phyloP scores from a whole-genome alignment of 495 filamentous ascomycete species.

The Aspergillus baeticus region DNA sequence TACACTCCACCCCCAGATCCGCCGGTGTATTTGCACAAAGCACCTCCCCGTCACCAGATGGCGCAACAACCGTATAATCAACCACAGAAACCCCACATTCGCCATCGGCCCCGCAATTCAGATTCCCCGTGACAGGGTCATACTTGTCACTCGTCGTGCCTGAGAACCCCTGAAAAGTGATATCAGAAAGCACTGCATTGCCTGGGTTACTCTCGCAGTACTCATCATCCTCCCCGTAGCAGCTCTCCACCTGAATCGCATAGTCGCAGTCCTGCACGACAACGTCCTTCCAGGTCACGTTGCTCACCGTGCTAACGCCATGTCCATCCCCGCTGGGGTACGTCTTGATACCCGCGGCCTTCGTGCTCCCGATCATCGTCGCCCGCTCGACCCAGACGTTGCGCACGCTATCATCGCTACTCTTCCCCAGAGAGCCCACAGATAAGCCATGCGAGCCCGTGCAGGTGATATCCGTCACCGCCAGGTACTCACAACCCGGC shows the following conservation, averaged over 20 bases:
- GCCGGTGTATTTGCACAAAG: slow-evolving; percentile 42
- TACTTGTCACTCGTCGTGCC: slow-evolving; percentile 42
- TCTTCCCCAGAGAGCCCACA: slow-evolving; percentile 37
- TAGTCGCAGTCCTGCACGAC: slow-evolving; percentile 41
- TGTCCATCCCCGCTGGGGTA: slow-evolving; percentile 32
- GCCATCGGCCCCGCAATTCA: slow-evolving; percentile 39
- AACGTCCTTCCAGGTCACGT: slow-evolving; percentile 42
- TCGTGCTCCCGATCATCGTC: slow-evolving; percentile 42
- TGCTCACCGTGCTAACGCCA: slow-evolving; percentile 29
- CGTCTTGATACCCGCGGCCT: slow-evolving; percentile 44
- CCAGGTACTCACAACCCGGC: slow-evolving; percentile 37
- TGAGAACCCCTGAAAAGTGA: slow-evolving; percentile 36
- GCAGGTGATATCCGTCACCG: slow-evolving; percentile 35
- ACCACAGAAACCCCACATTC: slow-evolving; percentile 37
- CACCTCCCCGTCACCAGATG: slow-evolving; percentile 31
- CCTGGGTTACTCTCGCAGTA: slow-evolving; percentile 40
- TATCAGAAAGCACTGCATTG: slow-evolving; percentile 31
- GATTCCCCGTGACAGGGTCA: slow-evolving; percentile 34
- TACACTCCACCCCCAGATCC: slow-evolving; percentile 35
- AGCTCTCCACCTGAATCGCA: slow-evolving; percentile 49
- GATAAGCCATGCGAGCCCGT: slow-evolving; percentile 44
- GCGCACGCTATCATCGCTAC: slow-evolving; percentile 32
- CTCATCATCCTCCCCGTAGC: slow-evolving; percentile 39
- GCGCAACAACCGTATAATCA: slow-evolving; percentile 31
- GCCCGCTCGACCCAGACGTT: slow-evolving; percentile 38